Base-by-base conservation (phyloP, 768 basidiomycete genomes). In the Sporobolomyces phaffii region DNA sequence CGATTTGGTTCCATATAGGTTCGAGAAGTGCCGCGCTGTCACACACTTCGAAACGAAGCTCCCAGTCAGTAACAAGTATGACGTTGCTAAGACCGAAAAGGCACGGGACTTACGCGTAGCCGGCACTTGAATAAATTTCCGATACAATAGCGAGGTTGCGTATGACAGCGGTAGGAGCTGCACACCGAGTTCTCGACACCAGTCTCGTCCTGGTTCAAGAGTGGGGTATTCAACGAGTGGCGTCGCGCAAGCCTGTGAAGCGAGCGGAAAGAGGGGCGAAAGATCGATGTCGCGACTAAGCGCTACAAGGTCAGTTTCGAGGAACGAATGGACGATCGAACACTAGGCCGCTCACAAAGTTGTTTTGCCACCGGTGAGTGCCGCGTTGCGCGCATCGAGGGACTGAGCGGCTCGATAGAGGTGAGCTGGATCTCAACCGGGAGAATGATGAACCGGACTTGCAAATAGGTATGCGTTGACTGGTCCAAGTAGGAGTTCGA, bases 401-500 rank as follows among this genome's bases (percentile, higher is more conserved):
- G 26, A 47, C 56, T 58, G 31, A 5, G 14, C 5, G 11, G 38
- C n/a, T n/a, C n/a, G n/a, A n/a, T n/a, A n/a, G n/a, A n/a, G n/a
- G n/a, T n/a, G n/a, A n/a, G n/a, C n/a, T n/a, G n/a, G n/a, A n/a
- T n/a, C n/a, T n/a, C n/a, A n/a, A n/a, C n/a, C n/a, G n/a, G n/a
- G n/a, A n/a, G n/a, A n/a, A n/a, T n/a, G n/a, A n/a, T n/a, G n/a
- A n/a, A n/a, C n/a, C n/a, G n/a, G n/a, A 45, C 56, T 58, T 43
- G 45, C 56, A 29, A 58, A 45, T 14, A 58, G 29, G 34, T 58
- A 17, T 20, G 56, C 56, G 29, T 58, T 58, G 41, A 58, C 56
- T 9, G 41, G 43, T 2, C 56, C 56, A 2, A 14, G 8, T 2
- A 58, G 29, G 14, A 45, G 5, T 8, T 33, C 43, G 11, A 58